Evolutionary conservation across 2,329 filamentous ascomycete species (phyloP).

Genomic region (Neoarthrinium moseri): DNA sequence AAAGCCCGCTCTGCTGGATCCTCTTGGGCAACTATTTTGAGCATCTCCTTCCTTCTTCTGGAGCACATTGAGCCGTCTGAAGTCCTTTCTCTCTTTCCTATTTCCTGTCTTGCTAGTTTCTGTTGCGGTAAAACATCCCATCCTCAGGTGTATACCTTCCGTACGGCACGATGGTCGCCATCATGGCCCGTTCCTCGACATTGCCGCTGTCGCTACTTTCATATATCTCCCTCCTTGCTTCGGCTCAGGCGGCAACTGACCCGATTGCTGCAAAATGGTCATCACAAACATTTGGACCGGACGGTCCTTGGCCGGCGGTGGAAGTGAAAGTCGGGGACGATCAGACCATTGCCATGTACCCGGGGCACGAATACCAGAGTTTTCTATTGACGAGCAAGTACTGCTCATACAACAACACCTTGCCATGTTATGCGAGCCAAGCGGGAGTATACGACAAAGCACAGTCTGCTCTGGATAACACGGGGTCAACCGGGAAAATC

Average conservation of each 20-base stretch:
- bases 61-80: neutral
- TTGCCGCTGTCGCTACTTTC: constrained; percentile 21
- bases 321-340: constrained; percentile 13
- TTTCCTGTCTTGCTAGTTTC: neutral
- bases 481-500: constrained; percentile 22
- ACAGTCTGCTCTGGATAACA: constrained; percentile 21
- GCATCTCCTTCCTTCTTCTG: neutral
- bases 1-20: constrained; percentile 3
- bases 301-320: constrained; percentile 28
- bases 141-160: constrained; percentile 9
- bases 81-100: neutral
- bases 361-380: constrained; percentile 18
- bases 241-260: constrained; percentile 12
- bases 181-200: constrained; percentile 18
- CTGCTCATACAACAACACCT: neutral
- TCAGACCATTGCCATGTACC: constrained; percentile 18
- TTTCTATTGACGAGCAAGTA: constrained; percentile 10
- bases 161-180: constrained; percentile 13
- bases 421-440: constrained; percentile 12
- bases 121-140: neutral
- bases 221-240: constrained; percentile 18
- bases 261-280: constrained; percentile 18
- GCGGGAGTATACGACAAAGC: constrained; percentile 27
- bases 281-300: constrained; percentile 19
- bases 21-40: neutral